A percentile compares a stretch with the other conserved stretches of the same genome.
Evolutionary conservation across 140 eudicot species (phyloP).

Genomic region (Ambrosia hybrid): DNA sequence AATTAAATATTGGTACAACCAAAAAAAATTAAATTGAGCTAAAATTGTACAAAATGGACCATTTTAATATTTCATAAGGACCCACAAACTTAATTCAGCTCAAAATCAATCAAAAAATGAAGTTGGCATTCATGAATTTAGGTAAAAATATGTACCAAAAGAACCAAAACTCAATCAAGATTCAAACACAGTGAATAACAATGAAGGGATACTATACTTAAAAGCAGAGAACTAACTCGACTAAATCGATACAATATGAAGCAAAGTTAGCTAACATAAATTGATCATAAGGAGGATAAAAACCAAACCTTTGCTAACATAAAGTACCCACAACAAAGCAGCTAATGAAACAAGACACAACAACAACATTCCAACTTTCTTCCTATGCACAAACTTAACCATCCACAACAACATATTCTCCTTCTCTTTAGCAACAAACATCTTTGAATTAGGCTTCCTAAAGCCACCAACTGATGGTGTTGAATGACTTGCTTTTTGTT

Average conservation of each 20-base stretch:
- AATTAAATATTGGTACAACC: slow-evolving; percentile 11
- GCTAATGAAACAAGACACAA: slow-evolving; percentile 65
- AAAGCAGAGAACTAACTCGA: no score
- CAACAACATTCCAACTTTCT: slow-evolving; percentile 82
- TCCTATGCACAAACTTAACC: slow-evolving; percentile 66
- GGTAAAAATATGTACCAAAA: no score
- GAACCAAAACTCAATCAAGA: no score
- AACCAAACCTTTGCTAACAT: slow-evolving; percentile 79
- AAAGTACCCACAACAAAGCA: slow-evolving; percentile 68
- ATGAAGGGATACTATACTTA: no score
- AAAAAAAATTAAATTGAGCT: neutral
- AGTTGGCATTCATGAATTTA: no score
- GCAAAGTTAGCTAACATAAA: no score
- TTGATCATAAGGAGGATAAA: neutral
- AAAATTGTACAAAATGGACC: no score
- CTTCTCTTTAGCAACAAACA: slow-evolving; percentile 37
- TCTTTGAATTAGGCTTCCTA: slow-evolving; percentile 62
- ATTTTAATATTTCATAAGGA: no score
- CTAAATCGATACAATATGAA: no score
- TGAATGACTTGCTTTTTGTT: slow-evolving; percentile 40
- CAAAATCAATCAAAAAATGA: no score
- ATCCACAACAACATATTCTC: slow-evolving; percentile 69
- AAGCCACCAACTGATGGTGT: slow-evolving; percentile 48
- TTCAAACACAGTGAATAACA: no score
- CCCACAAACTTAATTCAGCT: no score